Evolutionary conservation across 257 asterid species (phyloP).

Genomic region (Fraxinus quadrangulata): DNA sequence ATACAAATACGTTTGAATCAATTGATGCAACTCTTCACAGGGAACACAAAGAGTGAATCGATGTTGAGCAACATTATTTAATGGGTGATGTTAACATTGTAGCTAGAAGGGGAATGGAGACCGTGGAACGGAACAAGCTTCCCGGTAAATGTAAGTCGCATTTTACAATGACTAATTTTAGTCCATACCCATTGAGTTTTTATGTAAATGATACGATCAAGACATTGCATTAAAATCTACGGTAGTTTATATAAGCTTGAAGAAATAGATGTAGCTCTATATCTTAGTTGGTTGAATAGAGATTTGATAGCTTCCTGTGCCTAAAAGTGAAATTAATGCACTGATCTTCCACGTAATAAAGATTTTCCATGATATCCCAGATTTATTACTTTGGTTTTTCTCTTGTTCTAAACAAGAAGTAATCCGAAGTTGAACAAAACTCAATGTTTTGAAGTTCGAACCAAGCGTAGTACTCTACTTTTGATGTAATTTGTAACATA

Average conservation of each 20-base stretch:
- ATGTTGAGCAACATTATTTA: no score
- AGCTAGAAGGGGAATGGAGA: not conserved
- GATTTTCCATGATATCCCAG: not conserved
- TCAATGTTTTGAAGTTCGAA: no score
- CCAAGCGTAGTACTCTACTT: no score
- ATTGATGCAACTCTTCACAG: conserved; percentile 65
- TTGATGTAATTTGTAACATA: no score
- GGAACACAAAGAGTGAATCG: conserved; percentile 35
- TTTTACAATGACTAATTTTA: conserved; percentile 36
- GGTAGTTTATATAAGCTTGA: conserved; percentile 20
- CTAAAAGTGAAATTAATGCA: conserved; percentile 11
- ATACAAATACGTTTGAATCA: conserved; percentile 73
- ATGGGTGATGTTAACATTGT: no score
- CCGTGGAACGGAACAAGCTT: conserved; percentile 26
- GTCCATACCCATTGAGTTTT: conserved; percentile 28
- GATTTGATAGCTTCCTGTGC: conserved; percentile 36
- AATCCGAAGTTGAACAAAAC: no score
- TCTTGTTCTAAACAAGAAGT: no score
- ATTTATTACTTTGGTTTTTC: no score
- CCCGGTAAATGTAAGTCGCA: conserved; percentile 33
- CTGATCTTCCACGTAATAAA: no score
- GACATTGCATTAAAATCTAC: conserved; percentile 26
- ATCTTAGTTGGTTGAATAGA: conserved; percentile 38
- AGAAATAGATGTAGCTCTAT: conserved; percentile 36
- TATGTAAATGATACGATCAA: conserved; percentile 29